These are phyloP conservation scores for Eucalyptus camaldulensis DNA, from an alignment of 345 rosid genomes.

Conservation along the genomic window DNA sequence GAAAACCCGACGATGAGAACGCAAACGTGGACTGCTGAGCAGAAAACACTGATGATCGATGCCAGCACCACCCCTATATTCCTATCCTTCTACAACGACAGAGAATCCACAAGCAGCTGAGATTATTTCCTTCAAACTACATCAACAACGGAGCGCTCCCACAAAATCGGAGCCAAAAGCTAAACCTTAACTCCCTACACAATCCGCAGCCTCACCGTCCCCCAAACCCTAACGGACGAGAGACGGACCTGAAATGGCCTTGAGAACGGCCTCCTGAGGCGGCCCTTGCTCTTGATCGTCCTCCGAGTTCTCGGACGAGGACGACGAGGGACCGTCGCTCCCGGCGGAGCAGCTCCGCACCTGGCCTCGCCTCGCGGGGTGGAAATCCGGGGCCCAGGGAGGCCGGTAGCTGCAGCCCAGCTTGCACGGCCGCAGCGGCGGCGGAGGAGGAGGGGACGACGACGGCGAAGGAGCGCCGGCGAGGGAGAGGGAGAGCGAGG, in stretches of 20 bases:
- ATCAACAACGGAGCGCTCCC: background rate
- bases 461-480: conserved; percentile 2
- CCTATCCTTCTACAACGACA: background rate
- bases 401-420: conserved; percentile 6
- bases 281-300: conserved; percentile 60
- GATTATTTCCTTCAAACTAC: background rate
- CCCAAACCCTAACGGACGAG: background rate
- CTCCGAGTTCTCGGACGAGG: background rate
- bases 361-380: background rate
- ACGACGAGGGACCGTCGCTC: background rate
- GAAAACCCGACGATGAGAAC: background rate
- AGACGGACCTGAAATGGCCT: conserved; percentile 75
- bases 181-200: background rate
- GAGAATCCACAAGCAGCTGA: background rate
- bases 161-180: background rate
- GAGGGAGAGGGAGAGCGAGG: conserved; percentile 8
- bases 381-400: conserved; percentile 17
- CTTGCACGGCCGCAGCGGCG: background rate
- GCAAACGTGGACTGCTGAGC: background rate
- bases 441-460: background rate
- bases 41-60: background rate
- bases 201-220: background rate
- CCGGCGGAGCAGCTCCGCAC: conserved; percentile 24
- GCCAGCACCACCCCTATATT: background rate
- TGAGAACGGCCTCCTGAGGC: conserved; percentile 92